Evolutionary conservation across 2,329 filamentous ascomycete species (phyloP), one percentile per base, ranked within the genome.

Genomic region (Ploettnerulaceae sp.): DNA sequence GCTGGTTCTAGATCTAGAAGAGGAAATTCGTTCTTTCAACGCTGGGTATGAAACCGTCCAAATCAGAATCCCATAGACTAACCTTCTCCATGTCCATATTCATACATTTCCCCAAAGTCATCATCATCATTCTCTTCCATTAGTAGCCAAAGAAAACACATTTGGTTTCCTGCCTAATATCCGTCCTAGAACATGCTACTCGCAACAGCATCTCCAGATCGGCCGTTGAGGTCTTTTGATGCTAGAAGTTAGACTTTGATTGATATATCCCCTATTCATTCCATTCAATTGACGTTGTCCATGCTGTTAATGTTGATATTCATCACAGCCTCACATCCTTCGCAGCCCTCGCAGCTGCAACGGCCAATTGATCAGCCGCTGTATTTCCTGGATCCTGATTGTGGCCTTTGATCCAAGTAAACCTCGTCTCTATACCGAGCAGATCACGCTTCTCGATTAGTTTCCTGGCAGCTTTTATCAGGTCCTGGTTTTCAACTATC

Each of bases 341-440:
- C 31, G 38, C 28, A 7, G 37, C 14, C 14, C 36, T 31, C 37
- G 85, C 82, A 1, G 82, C 85, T 46, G 72, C 70, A 25, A 88
- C 83, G 1, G 90, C 90, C 51, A 96, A 70, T 50, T 66, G 66
- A 70, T 97, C 91, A 1, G 93, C 93, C 9, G 81, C 85, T 34
- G 80, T 73, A 60, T 97, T 97, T 1, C 91, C 90, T 3, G 70
- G 66, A 55, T 88, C 73, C 34, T 73, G 73, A 20, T 75, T 75
- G 64, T 98, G 93, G 0, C 89, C 93, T 67, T 95, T 95, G 36
- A 96, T 81, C 90, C 90, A 97, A 53, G 82, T 75, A 60, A 95
- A 93, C 44, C 77, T 69, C 0, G 87, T 94, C 55, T 72, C 68
- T 3, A 74, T 75, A 12, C 78, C 79, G 1, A 73, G 69, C 43